These are phyloP conservation scores for Xylaria sp. DNA, from an alignment of 2,329 filamentous ascomycete species.

Conservation along the genomic window DNA sequence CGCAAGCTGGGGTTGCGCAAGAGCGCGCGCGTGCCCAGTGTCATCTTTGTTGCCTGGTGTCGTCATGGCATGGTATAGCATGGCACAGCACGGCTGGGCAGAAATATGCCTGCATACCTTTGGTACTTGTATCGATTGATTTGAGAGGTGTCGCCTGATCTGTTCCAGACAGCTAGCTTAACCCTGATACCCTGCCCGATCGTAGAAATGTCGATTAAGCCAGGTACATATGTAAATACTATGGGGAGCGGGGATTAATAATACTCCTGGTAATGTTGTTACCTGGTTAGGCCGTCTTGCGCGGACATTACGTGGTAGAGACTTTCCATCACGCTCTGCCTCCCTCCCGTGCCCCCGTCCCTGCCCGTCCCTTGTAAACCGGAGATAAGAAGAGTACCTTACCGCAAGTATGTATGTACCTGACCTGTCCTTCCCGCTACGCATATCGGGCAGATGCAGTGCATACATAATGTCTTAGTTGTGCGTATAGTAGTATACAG, in stretches of 20 bases:
- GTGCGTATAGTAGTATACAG: slow-evolving; percentile 3
- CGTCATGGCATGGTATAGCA: neutral
- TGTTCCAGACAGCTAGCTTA: neutral
- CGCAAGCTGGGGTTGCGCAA: neutral
- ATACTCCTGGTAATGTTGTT: neutral
- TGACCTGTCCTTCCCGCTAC: neutral
- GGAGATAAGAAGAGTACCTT: slow-evolving; percentile 25
- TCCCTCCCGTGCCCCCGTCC: neutral
- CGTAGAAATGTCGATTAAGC: slow-evolving; percentile 7
- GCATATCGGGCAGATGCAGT: slow-evolving; percentile 3
- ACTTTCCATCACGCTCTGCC: slow-evolving; percentile 13
- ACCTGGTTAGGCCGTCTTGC: slow-evolving; percentile 17
- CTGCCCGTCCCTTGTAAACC: neutral
- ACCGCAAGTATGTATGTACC: too few relatives aligned
- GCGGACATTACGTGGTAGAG: slow-evolving; percentile 22
- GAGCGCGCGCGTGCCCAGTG: neutral
- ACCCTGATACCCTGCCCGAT: neutral
- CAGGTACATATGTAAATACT: slow-evolving; percentile 4
- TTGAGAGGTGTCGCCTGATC: slow-evolving; percentile 13
- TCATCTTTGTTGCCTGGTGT: slow-evolving; percentile 15
- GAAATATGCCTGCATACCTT: neutral
- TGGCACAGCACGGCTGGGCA: neutral
- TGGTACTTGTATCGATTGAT: slow-evolving; percentile 1
- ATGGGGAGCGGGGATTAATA: slow-evolving; percentile 10
- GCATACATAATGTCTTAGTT: slow-evolving; percentile 13